Conservation (phyloP, 148 eudicot species). For the Simmondsia chinensis region DNA sequence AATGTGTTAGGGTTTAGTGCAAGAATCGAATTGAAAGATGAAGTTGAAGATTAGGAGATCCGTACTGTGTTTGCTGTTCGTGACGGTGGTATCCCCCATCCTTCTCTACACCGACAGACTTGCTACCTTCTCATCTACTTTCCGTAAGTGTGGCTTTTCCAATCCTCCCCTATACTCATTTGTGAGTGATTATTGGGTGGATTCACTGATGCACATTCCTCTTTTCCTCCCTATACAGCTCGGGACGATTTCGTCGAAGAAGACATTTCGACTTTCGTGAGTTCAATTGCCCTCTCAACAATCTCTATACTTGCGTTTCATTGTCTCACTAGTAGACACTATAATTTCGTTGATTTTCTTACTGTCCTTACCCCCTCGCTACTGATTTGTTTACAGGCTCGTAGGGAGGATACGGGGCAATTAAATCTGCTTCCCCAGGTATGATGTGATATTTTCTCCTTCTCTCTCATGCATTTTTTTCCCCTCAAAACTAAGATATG, state of each 20-base stretch:
- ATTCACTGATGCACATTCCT: no score
- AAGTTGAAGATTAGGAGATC: slow-evolving; percentile 30
- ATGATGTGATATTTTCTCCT: neutral
- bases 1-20: no score
- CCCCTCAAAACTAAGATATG: no score
- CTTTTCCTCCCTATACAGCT: slow-evolving; percentile 25
- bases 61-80: slow-evolving; percentile 40
- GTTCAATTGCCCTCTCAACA: slow-evolving; percentile 4
- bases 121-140: slow-evolving; percentile 29
- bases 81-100: slow-evolving; percentile 75
- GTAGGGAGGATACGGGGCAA: slow-evolving; percentile 32
- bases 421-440: slow-evolving; percentile 73
- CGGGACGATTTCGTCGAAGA: slow-evolving; percentile 29
- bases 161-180: neutral
- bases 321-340: no score
- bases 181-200: no score
- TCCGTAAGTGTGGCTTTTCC: slow-evolving; percentile 9
- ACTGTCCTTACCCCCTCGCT: neutral
- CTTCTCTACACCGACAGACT: slow-evolving; percentile 67
- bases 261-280: slow-evolving; percentile 51
- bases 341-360: no score
- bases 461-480: neutral
- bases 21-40: slow-evolving; percentile 13
- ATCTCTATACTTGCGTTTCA: neutral
- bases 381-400: slow-evolving; percentile 24